phyloP scores from a whole-genome alignment of 805 yeast species.

The Candida vaughaniae region DNA sequence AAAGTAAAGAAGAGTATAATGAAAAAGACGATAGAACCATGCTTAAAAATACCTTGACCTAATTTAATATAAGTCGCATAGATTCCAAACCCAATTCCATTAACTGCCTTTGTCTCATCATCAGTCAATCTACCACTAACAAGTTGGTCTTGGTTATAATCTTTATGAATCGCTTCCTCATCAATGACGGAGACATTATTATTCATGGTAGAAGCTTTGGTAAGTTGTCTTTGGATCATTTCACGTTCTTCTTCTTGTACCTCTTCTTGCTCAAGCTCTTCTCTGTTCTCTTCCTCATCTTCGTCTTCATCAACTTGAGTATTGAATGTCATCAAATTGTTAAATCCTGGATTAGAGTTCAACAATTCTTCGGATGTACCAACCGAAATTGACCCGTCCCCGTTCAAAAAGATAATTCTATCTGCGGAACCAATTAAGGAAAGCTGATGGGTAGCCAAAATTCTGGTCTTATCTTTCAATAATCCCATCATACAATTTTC shows the following conservation, averaged over 20 bases:
- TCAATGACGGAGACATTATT: slow-evolving; percentile 17
- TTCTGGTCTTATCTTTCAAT: slow-evolving; percentile 28
- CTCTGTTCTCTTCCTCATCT: slow-evolving; percentile 19
- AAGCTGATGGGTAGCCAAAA: slow-evolving; percentile 39
- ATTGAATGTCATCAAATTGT: slow-evolving; percentile 26
- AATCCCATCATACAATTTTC: slow-evolving; percentile 28
- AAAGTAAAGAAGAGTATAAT: slow-evolving; percentile 21
- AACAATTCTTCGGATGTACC: slow-evolving; percentile 29
- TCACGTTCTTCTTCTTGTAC: slow-evolving; percentile 17
- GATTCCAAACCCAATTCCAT: slow-evolving; percentile 48
- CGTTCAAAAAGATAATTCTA: slow-evolving; percentile 29
- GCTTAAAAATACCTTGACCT: slow-evolving; percentile 52
- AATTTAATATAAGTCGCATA: slow-evolving; percentile 50
- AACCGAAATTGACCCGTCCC: slow-evolving; percentile 29
- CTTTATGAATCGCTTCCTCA: slow-evolving; percentile 34
- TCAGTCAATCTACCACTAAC: slow-evolving; percentile 27
- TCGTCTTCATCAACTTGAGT: slow-evolving; percentile 18
- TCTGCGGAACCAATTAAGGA: slow-evolving; percentile 34
- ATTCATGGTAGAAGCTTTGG: slow-evolving; percentile 20
- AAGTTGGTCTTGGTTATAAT: slow-evolving; percentile 25
- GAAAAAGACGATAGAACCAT: slow-evolving; percentile 21
- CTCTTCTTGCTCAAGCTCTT: slow-evolving; percentile 16
- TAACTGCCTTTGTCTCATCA: slow-evolving; percentile 60
- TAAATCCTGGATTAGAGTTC: slow-evolving; percentile 24
- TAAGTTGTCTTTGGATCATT: slow-evolving; percentile 21